Conservation (phyloP, 768 basidiomycete species). For the Hortiboletus flavorubellus region DNA sequence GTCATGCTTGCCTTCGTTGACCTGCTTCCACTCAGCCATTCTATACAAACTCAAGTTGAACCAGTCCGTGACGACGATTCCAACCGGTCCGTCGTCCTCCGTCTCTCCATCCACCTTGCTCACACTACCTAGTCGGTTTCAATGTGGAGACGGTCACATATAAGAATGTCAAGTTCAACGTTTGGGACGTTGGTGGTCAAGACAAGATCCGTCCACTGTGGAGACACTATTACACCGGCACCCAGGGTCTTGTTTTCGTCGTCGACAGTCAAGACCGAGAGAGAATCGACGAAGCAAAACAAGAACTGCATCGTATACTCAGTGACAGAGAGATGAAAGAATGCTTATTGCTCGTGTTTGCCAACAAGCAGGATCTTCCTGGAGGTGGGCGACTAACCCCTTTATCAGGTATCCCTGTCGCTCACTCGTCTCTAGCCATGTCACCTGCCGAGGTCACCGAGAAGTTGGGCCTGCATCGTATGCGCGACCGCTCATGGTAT, state of each 20-base stretch:
- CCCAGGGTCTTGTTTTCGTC: conserved; percentile 97
- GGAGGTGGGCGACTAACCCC: conserved; percentile 62
- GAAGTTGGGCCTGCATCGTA: conserved; percentile 89
- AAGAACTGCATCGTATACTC: conserved; percentile 93
- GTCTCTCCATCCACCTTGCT: not conserved
- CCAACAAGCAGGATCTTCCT: conserved; percentile 98
- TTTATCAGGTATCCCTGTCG: not conserved
- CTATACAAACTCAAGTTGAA: conserved; percentile 99
- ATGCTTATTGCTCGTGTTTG: conserved; percentile 95
- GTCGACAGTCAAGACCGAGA: conserved; percentile 96
- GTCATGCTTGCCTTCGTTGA: not conserved
- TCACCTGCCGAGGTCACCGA: conserved; percentile 99
- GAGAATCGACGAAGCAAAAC: conserved; percentile 93
- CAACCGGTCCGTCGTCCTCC: conserved; percentile 62
- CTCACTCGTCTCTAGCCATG: conserved; percentile 60
- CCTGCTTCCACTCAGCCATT: conserved; percentile 61
- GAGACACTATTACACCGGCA: conserved; percentile 99
- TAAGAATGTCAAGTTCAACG: conserved; percentile 95
- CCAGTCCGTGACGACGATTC: conserved; percentile 98
- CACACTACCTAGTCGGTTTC: conserved; percentile 72
- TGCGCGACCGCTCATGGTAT: conserved; percentile 99
- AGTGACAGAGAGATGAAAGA: conserved; percentile 98
- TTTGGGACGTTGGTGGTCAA: conserved; percentile 99
- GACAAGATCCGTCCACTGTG: conserved; percentile 98
- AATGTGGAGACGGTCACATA: conserved; percentile 99